phyloP scores from a whole-genome alignment of 1,284 basidiomycete species.

The Ustilago xerochloae region DNA sequence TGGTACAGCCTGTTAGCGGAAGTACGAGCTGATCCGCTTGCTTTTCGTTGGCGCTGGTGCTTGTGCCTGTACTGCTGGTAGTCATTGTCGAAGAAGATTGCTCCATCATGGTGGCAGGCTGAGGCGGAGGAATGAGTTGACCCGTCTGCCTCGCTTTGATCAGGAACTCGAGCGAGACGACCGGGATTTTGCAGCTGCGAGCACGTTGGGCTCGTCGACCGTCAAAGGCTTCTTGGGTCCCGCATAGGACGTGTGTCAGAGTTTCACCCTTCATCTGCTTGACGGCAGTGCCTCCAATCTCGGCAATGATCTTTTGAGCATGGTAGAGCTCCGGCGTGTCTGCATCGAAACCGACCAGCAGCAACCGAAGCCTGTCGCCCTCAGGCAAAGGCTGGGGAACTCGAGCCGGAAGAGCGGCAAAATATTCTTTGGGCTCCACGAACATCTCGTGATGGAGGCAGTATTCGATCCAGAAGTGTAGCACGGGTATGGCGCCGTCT shows the following conservation, averaged over 20 bases:
- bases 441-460: conserved; percentile 51
- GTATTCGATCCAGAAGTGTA: conserved; percentile 60
- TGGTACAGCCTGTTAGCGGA: conserved; percentile 29
- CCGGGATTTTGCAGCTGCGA: conserved; percentile 32
- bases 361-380: conserved; percentile 19
- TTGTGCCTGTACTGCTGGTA: conserved; percentile 8
- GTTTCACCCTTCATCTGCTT: conserved; percentile 37
- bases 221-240: conserved; percentile 20
- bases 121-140: conserved; percentile 17
- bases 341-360: conserved; percentile 46
- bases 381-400: conserved; percentile 38
- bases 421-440: conserved; percentile 39
- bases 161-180: conserved; percentile 42
- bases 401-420: conserved; percentile 43
- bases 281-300: conserved; percentile 39
- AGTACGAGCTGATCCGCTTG: background rate
- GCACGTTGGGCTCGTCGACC: conserved; percentile 34
- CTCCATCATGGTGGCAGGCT: conserved; percentile 6
- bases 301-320: conserved; percentile 40
- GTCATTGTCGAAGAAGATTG: conserved; percentile 4
- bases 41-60: conserved; percentile 1
- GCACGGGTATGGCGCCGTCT: conserved; percentile 25
- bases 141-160: conserved; percentile 29
- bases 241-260: conserved; percentile 51
- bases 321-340: conserved; percentile 54